A percentile compares a stretch with the other conserved stretches of the same genome.
Conservation (phyloP, 2,329 filamentous ascomycete species). For the Aspergillus sp. region DNA sequence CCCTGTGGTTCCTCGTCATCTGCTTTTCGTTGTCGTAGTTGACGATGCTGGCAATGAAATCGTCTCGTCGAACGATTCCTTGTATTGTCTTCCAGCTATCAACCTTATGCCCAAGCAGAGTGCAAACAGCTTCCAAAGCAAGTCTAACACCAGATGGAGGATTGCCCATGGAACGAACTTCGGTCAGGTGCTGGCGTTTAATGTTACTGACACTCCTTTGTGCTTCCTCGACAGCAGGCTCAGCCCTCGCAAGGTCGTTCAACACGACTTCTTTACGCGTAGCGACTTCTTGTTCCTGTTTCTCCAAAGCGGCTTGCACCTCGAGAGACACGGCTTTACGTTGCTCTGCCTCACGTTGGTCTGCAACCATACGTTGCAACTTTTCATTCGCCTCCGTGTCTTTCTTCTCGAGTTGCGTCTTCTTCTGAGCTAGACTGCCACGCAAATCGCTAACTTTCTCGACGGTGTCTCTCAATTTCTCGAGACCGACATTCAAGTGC, state of each 20-base stretch:
- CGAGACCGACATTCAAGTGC: conserved; percentile 95
- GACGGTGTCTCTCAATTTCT: conserved; percentile 94
- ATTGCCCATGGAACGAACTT: conserved; percentile 95
- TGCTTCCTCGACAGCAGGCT: conserved; percentile 89
- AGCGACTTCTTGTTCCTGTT: conserved; percentile 86
- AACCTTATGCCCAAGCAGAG: conserved; percentile 84
- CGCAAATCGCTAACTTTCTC: conserved; percentile 94
- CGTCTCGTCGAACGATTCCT: conserved; percentile 82
- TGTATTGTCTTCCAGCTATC: conserved; percentile 91
- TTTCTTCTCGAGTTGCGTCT: conserved; percentile 87
- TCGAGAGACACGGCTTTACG: conserved; percentile 84
- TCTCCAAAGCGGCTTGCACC: conserved; percentile 81
- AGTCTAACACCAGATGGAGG: conserved; percentile 88
- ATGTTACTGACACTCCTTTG: conserved; percentile 98
- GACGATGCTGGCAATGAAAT: conserved; percentile 97
- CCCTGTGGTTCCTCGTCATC: conserved; percentile 80
- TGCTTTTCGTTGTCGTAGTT: conserved; percentile 93
- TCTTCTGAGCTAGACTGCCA: conserved; percentile 89
- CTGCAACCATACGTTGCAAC: conserved; percentile 92
- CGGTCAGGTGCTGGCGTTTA: conserved; percentile 93
- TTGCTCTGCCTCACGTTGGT: conserved; percentile 92
- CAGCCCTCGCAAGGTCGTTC: conserved; percentile 82
- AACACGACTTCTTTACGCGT: conserved; percentile 80
- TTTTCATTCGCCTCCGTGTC: conserved; percentile 96
- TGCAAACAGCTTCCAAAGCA: conserved; percentile 94